phyloP scores from a whole-genome alignment of 2,329 filamentous ascomycete species.

The Fusarium sp. region DNA sequence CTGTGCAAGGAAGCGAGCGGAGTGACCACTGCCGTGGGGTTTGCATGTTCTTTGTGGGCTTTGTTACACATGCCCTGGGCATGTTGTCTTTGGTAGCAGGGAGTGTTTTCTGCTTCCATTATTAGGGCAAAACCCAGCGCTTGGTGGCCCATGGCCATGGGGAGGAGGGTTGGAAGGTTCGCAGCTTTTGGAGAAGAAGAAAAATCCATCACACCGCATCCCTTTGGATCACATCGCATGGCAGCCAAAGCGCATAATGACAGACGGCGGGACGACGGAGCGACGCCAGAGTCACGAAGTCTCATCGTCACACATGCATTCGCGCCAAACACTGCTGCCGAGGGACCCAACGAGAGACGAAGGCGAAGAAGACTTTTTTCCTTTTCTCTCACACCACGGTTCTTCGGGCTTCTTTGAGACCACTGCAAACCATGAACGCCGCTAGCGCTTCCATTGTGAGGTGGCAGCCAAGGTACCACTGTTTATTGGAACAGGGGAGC shows the following conservation, averaged over 20 bases:
- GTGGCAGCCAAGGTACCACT: slow-evolving; percentile 33
- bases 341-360: slow-evolving; percentile 33
- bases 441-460: slow-evolving; percentile 30
- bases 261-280: slow-evolving; percentile 11
- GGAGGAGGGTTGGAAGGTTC: slow-evolving; percentile 18
- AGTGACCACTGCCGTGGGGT: slow-evolving; percentile 5
- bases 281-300: slow-evolving; percentile 27
- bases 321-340: slow-evolving; percentile 31
- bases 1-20: slow-evolving; percentile 4
- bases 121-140: slow-evolving; percentile 12
- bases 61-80: slow-evolving; percentile 13
- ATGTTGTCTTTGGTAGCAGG: slow-evolving; percentile 19
- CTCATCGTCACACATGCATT: slow-evolving; percentile 41
- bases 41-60: slow-evolving; percentile 25
- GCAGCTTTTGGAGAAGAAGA: neutral
- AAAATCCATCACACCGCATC: slow-evolving; percentile 33
- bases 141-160: slow-evolving; percentile 13
- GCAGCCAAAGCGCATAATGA: slow-evolving; percentile 15
- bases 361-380: slow-evolving; percentile 36
- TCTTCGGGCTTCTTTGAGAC: slow-evolving; percentile 22
- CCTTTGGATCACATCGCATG: slow-evolving; percentile 25
- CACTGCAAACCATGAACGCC: slow-evolving; percentile 35
- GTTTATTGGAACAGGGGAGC: slow-evolving; percentile 30
- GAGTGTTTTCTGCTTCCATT: neutral
- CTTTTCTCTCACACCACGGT: slow-evolving; percentile 15